Evolutionary conservation across 2,329 filamentous ascomycete species (phyloP).

Genomic region (Botrytis fabae): DNA sequence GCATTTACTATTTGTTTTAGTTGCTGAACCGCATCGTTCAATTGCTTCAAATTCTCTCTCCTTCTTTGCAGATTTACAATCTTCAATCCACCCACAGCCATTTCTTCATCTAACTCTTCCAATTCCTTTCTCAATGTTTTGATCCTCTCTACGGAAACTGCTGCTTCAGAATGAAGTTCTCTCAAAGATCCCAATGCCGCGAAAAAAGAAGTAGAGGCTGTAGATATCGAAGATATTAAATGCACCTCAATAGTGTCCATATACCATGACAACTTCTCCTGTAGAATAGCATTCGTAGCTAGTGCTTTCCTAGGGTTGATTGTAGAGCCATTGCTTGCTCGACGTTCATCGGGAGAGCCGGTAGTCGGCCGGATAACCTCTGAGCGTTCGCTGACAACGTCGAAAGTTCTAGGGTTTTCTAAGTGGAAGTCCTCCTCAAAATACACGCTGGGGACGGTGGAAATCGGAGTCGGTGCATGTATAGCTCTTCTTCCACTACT

Average conservation of each 20-base stretch:
- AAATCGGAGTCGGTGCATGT: slow-evolving; percentile 81
- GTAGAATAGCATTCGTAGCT: slow-evolving; percentile 93
- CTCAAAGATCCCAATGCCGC: slow-evolving; percentile 87
- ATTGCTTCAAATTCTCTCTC: slow-evolving; percentile 78
- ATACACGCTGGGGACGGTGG: slow-evolving; percentile 89
- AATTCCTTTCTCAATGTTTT: slow-evolving; percentile 78
- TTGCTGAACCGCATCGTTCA: slow-evolving; percentile 81
- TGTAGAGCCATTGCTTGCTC: slow-evolving; percentile 56
- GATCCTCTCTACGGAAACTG: slow-evolving; percentile 86
- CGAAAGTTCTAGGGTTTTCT: slow-evolving; percentile 94
- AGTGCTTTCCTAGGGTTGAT: slow-evolving; percentile 76
- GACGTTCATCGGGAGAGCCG: slow-evolving; percentile 54
- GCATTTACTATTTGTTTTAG: slow-evolving; percentile 75
- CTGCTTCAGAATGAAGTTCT: slow-evolving; percentile 87
- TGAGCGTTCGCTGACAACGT: slow-evolving; percentile 92
- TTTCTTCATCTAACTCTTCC: slow-evolving; percentile 77
- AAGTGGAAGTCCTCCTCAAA: slow-evolving; percentile 94
- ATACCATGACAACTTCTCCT: slow-evolving; percentile 99
- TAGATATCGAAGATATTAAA: slow-evolving; percentile 92
- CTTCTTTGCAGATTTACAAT: slow-evolving; percentile 81
- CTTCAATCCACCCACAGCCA: slow-evolving; percentile 80
- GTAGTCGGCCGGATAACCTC: slow-evolving; percentile 74
- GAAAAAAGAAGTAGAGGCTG: slow-evolving; percentile 94
- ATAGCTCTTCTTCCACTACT: slow-evolving; percentile 58
- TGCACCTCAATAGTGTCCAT: slow-evolving; percentile 99